Percentiles rank a stretch among this genome's conserved stretches.
phyloP scores from a whole-genome alignment of 108 stramenopile genomes.

The Chaetoceros muelleri region DNA sequence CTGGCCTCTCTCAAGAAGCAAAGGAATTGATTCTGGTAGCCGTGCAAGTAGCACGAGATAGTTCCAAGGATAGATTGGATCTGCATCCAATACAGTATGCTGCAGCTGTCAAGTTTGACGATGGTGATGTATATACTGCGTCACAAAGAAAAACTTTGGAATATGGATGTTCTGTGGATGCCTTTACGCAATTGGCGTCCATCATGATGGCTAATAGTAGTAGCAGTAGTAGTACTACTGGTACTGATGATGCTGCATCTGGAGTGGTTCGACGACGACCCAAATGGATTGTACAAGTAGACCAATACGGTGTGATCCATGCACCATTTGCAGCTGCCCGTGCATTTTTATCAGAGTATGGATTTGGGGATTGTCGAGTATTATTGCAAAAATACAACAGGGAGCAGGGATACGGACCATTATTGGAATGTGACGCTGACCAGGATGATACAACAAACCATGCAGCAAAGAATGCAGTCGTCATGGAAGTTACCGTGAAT shows the following conservation, averaged over 20 bases:
- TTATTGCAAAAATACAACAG: constrained; percentile 40
- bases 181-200: constrained; percentile 58
- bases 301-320: constrained; percentile 80
- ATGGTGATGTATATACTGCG: constrained; percentile 37
- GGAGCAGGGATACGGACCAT: no score
- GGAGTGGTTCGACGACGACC: constrained; percentile 13
- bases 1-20: constrained; percentile 6
- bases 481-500: no score
- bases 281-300: constrained; percentile 50
- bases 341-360: constrained; percentile 62
- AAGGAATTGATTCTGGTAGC: constrained; percentile 2
- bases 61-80: constrained; percentile 9
- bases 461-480: no score
- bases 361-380: constrained; percentile 43
- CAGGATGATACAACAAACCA: no score
- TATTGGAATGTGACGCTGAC: no score
- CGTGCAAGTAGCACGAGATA: not conserved
- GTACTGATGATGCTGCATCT: constrained; percentile 15
- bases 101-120: constrained; percentile 59
- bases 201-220: constrained; percentile 15
- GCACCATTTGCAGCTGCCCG: constrained; percentile 75
- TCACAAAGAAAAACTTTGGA: constrained; percentile 59
- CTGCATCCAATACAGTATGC: constrained; percentile 75
- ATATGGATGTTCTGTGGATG: constrained; percentile 81
- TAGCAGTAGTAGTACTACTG: no score